These are phyloP conservation scores for Microbotryum lychnidis-dioicae DNA, from an alignment of 1,284 basidiomycete genomes.

Conservation along the genomic window DNA sequence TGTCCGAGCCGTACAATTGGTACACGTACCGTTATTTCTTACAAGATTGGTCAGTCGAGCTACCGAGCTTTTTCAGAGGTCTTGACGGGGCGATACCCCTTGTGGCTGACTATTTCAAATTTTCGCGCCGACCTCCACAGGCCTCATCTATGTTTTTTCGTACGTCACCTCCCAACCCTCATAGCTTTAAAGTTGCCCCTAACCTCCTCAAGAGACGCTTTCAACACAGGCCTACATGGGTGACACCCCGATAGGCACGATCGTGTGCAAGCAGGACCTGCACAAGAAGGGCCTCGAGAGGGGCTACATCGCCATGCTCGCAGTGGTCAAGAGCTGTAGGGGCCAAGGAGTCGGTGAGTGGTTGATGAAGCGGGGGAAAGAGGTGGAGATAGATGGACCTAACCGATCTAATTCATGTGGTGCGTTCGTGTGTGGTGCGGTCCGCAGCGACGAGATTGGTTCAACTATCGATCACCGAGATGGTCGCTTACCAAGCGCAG, in stretches of 20 bases:
- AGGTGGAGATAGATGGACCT: too few species aligned
- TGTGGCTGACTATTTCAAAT: too few species aligned
- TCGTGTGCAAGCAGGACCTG: conserved; percentile 89
- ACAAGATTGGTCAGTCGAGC: conserved; percentile 64
- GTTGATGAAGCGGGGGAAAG: not conserved
- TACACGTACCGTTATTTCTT: conserved; percentile 77
- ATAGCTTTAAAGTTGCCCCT: not conserved
- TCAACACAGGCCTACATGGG: conserved; percentile 24
- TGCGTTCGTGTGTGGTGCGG: not conserved
- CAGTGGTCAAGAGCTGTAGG: conserved; percentile 68
- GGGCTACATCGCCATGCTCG: conserved; percentile 98
- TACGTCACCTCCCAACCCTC: conserved; percentile 37
- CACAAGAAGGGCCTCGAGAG: conserved; percentile 61
- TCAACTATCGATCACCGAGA: conserved; percentile 54
- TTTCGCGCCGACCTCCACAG: conserved; percentile 43
- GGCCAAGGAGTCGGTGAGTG: conserved; percentile 81
- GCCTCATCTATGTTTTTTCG: conserved; percentile 89
- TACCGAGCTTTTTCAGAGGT: not conserved
- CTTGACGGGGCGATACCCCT: too few species aligned
- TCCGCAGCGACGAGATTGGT: conserved; percentile 65
- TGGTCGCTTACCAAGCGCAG: conserved; percentile 15
- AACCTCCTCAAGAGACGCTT: not conserved
- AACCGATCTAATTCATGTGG: not conserved
- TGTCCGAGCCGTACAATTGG: conserved; percentile 91
- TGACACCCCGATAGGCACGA: conserved; percentile 65